These are phyloP conservation scores for Triticum dicoccoides DNA, from an alignment of 176 grass and related monocot species.

Conservation along the genomic window DNA sequence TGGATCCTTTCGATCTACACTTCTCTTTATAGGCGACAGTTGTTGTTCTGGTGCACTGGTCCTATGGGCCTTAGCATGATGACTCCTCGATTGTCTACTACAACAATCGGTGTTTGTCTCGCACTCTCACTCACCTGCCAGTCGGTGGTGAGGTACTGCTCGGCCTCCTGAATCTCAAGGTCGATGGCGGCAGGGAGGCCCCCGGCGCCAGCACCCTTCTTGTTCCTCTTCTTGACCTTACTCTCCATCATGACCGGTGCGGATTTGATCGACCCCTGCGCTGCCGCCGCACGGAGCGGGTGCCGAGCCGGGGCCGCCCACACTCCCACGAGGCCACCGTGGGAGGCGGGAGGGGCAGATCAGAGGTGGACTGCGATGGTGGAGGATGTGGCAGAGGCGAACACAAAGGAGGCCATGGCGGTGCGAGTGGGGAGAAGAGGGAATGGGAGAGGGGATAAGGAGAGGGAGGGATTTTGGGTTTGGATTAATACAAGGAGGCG, in stretches of 20 bases:
- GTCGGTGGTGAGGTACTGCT: conserved; percentile 68
- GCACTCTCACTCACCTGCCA: conserved; percentile 34
- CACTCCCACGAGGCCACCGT: background rate
- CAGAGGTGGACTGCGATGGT: background rate
- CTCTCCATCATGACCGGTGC: conserved; percentile 26
- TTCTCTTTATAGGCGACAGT: too few relatives aligned
- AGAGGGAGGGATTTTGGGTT: background rate
- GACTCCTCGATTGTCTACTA: too few relatives aligned
- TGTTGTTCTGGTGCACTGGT: too few relatives aligned
- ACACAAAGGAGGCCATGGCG: conserved; percentile 42
- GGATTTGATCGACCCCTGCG: conserved; percentile 14
- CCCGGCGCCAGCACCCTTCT: conserved; percentile 42
- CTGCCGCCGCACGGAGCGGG: background rate
- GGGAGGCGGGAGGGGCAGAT: background rate
- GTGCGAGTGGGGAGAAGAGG: background rate
- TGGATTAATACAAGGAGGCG: too few relatives aligned
- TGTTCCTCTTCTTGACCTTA: conserved; percentile 47
- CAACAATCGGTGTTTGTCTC: background rate
- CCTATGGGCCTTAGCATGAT: too few relatives aligned
- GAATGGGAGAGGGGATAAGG: conserved; percentile 27
- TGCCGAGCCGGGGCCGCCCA: background rate
- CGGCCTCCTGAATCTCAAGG: conserved; percentile 64
- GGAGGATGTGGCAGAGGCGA: background rate
- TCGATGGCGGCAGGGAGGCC: conserved; percentile 56
- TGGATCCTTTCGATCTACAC: too few relatives aligned